Evolutionary conservation across 495 filamentous ascomycete species (phyloP), one percentile per base, ranked within the genome.

Genomic region (Aspergillus haitiensis): DNA sequence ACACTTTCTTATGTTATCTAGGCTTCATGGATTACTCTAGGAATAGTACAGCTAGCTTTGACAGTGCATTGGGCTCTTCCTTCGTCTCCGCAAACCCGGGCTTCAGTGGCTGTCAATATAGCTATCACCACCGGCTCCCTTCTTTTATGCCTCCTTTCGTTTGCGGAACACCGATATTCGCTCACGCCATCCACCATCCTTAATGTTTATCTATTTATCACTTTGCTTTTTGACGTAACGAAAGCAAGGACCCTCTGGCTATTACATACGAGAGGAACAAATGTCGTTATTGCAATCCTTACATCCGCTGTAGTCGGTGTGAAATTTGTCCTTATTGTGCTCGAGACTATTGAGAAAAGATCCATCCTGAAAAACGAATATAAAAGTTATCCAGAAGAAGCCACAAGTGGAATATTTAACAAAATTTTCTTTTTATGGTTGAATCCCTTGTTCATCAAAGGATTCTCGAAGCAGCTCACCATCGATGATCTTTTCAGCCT

Each of bases 241-340:
- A 80, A 77, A 46, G 68, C 74, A 10, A 71, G 87, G 42, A 89
- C 84, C 0, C 67, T 86, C 16, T 89, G 82, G 79, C 72, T 88
- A 6, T 70, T 76, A n/a, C 73, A 71, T 1, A 39, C 56, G 49
- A 72, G 68, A 18, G 16, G 15, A 39, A 65, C 55, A 70, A 76
- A 72, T 55, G 64, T 60, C 16, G 70, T 52, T 9, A 72, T 79
- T 55, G 73, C 77, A 16, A 64, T 69, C 31, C 59, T 88, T 0
- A 84, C 82, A 42, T 84, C 77, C 0, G 68, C 76, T 11, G 65
- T 73, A 0, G 59, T 83, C 2, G 73, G 65, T 0, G 39, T 83
- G 40, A 88, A 86, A 55, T 31, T 69, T 2, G n/a, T 82, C 7
- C 53, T 86, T 0, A 64, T 84, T 0, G 5, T 84, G 5, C 65